Conservation (phyloP, 495 filamentous ascomycete genomes). For the Articulospora tetracladia region DNA sequence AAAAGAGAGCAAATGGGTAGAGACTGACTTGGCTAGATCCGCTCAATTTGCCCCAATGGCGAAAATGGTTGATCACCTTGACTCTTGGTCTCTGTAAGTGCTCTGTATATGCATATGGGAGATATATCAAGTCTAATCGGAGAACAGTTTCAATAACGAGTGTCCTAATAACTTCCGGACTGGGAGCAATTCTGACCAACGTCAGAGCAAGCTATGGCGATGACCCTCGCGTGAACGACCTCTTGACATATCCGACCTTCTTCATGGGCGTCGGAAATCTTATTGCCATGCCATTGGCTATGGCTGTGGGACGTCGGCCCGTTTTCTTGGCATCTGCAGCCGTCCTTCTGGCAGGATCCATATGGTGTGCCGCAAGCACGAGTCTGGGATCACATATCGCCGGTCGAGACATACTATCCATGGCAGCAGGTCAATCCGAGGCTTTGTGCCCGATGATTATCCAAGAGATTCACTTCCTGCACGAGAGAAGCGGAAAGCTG, state of each 20-base stretch:
- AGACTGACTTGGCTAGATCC: neutral
- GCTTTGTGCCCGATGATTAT: conserved; percentile 7
- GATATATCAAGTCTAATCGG: neutral
- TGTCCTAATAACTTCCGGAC: conserved; percentile 1
- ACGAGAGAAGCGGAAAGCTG: neutral
- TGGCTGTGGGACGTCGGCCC: conserved; percentile 1
- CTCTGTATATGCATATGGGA: neutral
- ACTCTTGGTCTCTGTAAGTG: neutral
- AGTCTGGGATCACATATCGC: conserved; percentile 4
- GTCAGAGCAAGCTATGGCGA: neutral
- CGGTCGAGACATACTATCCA: conserved; percentile 3
- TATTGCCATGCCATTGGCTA: neutral
- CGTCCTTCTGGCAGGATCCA: neutral
- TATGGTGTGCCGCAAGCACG: neutral
- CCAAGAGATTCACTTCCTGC: neutral
- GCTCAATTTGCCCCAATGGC: neutral
- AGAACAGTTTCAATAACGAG: neutral
- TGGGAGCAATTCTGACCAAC: neutral
- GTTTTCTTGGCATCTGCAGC: neutral
- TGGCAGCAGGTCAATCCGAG: conserved; percentile 6
- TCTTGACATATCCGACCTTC: neutral
- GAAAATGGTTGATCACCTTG: neutral
- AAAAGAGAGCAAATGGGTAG: neutral
- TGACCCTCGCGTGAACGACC: neutral
- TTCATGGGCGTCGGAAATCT: conserved; percentile 5